Evolutionary conservation across 2,329 filamentous ascomycete species (phyloP).

Genomic region (Botrytis elliptica): DNA sequence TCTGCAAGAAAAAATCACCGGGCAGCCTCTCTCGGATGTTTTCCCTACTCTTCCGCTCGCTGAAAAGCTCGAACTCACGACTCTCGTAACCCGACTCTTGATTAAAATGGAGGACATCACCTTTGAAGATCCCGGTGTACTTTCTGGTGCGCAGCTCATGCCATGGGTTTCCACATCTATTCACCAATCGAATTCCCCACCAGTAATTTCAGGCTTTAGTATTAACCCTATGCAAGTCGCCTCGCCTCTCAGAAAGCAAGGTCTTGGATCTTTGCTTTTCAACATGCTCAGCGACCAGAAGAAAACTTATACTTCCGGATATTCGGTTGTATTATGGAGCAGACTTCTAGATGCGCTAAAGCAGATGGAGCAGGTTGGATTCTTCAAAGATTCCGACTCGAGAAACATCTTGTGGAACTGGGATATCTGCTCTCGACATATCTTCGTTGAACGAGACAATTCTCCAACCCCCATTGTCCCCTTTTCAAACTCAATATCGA

Average conservation of each 20-base stretch:
- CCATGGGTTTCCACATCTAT: background rate
- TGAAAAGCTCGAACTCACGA: constrained; percentile 26
- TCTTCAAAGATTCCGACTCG: constrained; percentile 18
- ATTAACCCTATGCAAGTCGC: fast-evolving
- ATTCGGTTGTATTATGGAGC: background rate
- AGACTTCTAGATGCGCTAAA: constrained; percentile 10
- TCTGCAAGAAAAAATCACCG: constrained; percentile 25
- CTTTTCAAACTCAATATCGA: background rate
- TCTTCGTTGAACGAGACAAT: background rate
- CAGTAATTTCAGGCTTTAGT: background rate
- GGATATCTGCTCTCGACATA: constrained; percentile 26
- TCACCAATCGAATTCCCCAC: background rate
- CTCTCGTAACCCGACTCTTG: constrained; percentile 16
- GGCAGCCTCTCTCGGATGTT: constrained; percentile 3
- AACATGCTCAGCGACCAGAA: background rate
- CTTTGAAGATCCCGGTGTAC: constrained; percentile 17
- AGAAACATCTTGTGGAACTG: constrained; percentile 25
- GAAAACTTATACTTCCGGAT: background rate
- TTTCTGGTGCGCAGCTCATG: background rate
- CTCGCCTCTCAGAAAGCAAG: background rate
- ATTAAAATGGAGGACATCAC: constrained; percentile 21
- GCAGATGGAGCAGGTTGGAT: constrained; percentile 23
- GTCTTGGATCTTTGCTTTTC: background rate
- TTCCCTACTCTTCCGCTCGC: constrained; percentile 21
- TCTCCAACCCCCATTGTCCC: background rate